These are phyloP conservation scores for Trichosporon ovoides DNA, from an alignment of 1,284 basidiomycete species.

Conservation along the genomic window DNA sequence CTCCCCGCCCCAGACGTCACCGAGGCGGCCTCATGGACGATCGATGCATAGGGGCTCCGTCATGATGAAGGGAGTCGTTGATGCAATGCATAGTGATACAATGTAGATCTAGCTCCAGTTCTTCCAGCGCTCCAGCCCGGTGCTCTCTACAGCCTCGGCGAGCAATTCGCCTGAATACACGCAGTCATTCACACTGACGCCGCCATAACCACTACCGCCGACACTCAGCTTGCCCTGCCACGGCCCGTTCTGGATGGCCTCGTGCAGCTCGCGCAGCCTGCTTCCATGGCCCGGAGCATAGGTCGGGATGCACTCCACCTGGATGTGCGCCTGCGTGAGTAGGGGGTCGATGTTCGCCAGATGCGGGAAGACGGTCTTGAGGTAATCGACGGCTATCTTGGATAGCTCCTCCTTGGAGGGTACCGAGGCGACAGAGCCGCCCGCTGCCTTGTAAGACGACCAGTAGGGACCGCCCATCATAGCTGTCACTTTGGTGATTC, in stretches of 20 bases:
- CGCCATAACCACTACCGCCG: constrained; percentile 78
- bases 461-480: constrained; percentile 85
- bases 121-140: constrained; percentile 43
- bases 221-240: constrained; percentile 65
- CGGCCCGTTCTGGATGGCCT: constrained; percentile 49
- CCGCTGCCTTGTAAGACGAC: constrained; percentile 40
- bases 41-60: background rate
- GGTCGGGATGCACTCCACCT: constrained; percentile 75
- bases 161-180: constrained; percentile 62
- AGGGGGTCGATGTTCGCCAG: constrained; percentile 46
- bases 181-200: constrained; percentile 87
- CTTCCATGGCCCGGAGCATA: constrained; percentile 67
- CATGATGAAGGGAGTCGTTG: background rate
- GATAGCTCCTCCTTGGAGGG: constrained; percentile 22
- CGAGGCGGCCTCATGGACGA: background rate
- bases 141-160: constrained; percentile 29
- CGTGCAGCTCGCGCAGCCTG: constrained; percentile 61
- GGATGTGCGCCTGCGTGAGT: constrained; percentile 56
- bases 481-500: constrained; percentile 67
- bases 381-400: constrained; percentile 47
- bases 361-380: constrained; percentile 55
- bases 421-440: background rate
- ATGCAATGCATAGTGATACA: constrained; percentile 10
- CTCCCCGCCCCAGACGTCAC: background rate
- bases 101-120: constrained; percentile 21